Base-by-base conservation (phyloP, 306 rosid species). In the Albizia julibrissin region DNA sequence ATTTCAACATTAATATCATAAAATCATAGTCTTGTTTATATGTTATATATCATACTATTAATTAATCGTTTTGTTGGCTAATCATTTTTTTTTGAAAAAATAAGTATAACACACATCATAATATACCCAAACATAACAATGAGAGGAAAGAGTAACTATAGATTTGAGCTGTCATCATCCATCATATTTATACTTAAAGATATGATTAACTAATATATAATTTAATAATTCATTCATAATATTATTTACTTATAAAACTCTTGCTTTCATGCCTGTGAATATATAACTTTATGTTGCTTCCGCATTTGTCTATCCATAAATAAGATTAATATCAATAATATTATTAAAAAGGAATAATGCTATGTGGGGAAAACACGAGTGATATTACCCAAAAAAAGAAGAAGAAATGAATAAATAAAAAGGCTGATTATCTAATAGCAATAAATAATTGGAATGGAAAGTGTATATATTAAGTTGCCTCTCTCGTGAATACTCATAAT, bases 401-500 rank as follows among this genome's bases (percentile, higher is more conserved):
- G 37, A 33, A 34, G 39, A 47, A 3, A 47, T 44, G 65, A 58
- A 22, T 58, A 58, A 22, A 58, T 58, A 9, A 58, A 58, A 22
- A 22, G 24, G 4, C 6, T 10, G 5, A 58, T 22, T n/a, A 58
- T n/a, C 24, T 58, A 7, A 58, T 58, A 58, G 10, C n/a, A 56
- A 0, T 54, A 39, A 69, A 33, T 66, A 78, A 49, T 26, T 49
- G 16, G 1, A 15, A 22, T 24, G 69, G 21, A 54, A 69, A 33
- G 56, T 79, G 69, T 52, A 52, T 18, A 61, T 24, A 24, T 10
- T 61, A 24, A 61, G 67, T 69, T 79, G 69, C 14, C 68, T 37
- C 49, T 66, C 43, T 69, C 43, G 80, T 42, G 76, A 65, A 40
- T n/a, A 72, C 74, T 84, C 81, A 84, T 75, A 49, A 84, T 84